A percentile compares a stretch with the other conserved stretches of the same genome.
Conservation (phyloP, 2,329 filamentous ascomycete genomes). For the Macrophomina phaseolina region DNA sequence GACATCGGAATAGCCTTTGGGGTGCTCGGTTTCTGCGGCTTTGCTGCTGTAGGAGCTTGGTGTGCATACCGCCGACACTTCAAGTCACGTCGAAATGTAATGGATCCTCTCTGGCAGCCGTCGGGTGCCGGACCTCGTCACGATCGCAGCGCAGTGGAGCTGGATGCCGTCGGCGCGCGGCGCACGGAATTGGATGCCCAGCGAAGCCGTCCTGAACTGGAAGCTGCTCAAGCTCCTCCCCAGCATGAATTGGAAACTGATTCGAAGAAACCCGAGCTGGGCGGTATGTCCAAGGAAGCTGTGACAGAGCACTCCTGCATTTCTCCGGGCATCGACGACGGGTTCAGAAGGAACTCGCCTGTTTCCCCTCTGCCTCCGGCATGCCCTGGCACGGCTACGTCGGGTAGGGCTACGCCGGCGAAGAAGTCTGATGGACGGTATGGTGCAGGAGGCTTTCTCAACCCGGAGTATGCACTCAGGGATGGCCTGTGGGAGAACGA, state of each 20-base stretch:
- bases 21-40: background rate
- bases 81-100: background rate
- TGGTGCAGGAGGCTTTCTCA: conserved; percentile 2
- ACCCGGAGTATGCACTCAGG: conserved; percentile 12
- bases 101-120: background rate
- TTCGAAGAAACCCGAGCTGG: background rate
- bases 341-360: background rate
- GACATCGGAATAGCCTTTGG: background rate
- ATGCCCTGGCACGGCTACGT: background rate
- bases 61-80: background rate
- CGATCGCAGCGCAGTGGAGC: background rate
- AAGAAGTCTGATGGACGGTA: background rate
- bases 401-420: background rate
- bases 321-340: background rate
- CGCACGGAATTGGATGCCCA: background rate
- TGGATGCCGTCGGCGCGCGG: background rate
- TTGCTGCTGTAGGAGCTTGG: background rate
- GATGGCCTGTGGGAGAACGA: background rate
- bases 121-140: background rate
- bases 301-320: background rate
- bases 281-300: background rate
- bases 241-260: background rate
- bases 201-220: too few species aligned
- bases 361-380: background rate
- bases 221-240: too few species aligned